Percentiles rank a stretch among this genome's conserved stretches.
Evolutionary conservation across 306 rosid species (phyloP).

Genomic region (Carpinus fangiana): DNA sequence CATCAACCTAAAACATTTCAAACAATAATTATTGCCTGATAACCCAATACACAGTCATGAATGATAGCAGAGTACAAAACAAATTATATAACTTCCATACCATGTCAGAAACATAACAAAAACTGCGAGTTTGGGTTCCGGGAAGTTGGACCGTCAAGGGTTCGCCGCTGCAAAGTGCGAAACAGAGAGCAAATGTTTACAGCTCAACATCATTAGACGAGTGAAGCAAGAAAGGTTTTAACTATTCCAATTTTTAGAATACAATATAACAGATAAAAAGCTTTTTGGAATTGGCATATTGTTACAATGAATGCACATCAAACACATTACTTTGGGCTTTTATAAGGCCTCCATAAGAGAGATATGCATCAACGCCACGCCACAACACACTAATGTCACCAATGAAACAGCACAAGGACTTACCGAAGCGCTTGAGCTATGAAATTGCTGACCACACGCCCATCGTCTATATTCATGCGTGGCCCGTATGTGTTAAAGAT

Average conservation of each 20-base stretch:
- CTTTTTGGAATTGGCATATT: not conserved
- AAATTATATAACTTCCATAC: conserved; percentile 33
- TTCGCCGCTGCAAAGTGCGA: conserved; percentile 59
- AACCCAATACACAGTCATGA: not conserved
- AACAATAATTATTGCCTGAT: conserved; percentile 14
- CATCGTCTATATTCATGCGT: conserved; percentile 98
- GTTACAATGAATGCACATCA: not conserved
- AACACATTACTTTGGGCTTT: not conserved
- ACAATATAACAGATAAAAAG: conserved; percentile 9
- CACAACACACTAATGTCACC: not conserved
- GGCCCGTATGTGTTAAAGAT: conserved; percentile 99
- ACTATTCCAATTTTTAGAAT: conserved; percentile 1
- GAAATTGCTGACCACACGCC: conserved; percentile 97
- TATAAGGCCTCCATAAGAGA: not conserved
- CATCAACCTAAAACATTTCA: conserved; percentile 59
- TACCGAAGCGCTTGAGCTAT: conserved; percentile 97
- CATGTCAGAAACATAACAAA: conserved; percentile 82
- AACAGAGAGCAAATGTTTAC: conserved; percentile 5
- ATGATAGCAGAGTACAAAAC: conserved; percentile 4
- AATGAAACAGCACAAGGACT: conserved; percentile 18
- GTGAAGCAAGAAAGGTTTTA: not conserved
- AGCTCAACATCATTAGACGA: not conserved
- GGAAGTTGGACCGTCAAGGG: conserved; percentile 78
- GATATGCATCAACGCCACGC: not conserved
- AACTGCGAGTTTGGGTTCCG: conserved; percentile 90